phyloP scores from a whole-genome alignment of 768 basidiomycete species.

The Infundibulicybe gibba region DNA sequence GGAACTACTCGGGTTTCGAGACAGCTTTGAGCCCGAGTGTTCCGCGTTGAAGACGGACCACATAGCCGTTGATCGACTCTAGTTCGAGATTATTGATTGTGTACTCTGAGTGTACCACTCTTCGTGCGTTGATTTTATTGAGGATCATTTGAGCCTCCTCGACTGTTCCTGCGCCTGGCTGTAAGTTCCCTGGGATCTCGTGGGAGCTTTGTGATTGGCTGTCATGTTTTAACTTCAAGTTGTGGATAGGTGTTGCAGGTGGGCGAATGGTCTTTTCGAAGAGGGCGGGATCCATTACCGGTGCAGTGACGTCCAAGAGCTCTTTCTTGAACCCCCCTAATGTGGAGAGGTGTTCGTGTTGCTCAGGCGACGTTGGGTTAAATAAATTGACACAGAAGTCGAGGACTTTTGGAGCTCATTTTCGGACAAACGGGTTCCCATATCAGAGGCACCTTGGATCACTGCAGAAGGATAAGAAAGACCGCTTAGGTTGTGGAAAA shows the following conservation, averaged over 20 bases:
- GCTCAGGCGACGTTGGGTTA: conserved; percentile 62
- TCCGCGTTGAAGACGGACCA: conserved; percentile 52
- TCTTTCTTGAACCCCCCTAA: conserved; percentile 25
- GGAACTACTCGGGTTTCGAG: no score
- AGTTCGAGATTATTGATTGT: conserved; percentile 64
- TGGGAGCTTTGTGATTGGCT: conserved; percentile 18
- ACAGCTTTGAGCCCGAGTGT: conserved; percentile 44
- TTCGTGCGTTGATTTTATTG: conserved; percentile 67
- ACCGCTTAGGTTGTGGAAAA: not conserved
- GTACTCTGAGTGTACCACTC: conserved; percentile 68
- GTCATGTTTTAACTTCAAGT: conserved; percentile 10
- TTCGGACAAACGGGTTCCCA: conserved; percentile 69
- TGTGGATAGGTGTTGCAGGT: conserved; percentile 1
- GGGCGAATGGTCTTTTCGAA: conserved; percentile 28
- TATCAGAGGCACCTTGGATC: conserved; percentile 77
- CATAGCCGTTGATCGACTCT: conserved; percentile 58
- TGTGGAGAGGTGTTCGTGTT: conserved; percentile 40
- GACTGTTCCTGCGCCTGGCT: conserved; percentile 31
- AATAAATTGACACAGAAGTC: conserved; percentile 78
- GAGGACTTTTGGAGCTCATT: conserved; percentile 71
- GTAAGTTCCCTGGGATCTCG: conserved; percentile 10
- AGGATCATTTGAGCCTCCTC: conserved; percentile 50
- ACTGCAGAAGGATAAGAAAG: conserved; percentile 34
- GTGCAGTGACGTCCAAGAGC: conserved; percentile 51
- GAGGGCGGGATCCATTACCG: conserved; percentile 40